phyloP scores from a whole-genome alignment of 78 protist species.

The Dictyostelium discoideum region DNA sequence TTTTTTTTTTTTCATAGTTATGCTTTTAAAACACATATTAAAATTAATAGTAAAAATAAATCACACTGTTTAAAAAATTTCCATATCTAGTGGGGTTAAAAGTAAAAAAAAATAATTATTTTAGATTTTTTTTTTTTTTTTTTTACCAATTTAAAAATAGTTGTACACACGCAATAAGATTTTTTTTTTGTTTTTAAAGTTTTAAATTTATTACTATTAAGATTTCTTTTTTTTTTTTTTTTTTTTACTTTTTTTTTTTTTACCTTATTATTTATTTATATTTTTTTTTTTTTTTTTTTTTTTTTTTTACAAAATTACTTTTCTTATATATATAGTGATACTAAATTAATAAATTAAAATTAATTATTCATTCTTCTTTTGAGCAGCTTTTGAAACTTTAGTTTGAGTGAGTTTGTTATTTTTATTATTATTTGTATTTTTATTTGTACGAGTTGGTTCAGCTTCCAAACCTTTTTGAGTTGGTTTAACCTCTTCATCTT shows the following conservation, averaged over 20 bases:
- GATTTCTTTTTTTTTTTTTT: background rate
- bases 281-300: background rate
- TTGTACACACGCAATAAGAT: background rate
- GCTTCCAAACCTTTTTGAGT: slow-evolving; percentile 7
- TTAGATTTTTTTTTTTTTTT: background rate
- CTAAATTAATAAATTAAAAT: background rate
- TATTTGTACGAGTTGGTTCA: background rate
- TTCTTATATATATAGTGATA: background rate
- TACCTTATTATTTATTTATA: no score
- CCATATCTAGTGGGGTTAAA: background rate
- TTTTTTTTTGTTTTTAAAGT: background rate
- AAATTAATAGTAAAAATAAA: background rate
- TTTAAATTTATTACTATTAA: background rate
- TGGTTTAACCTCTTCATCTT: slow-evolving; percentile 34
- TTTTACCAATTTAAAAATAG: background rate
- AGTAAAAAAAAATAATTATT: background rate
- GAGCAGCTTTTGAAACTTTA: background rate
- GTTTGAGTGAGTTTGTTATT: background rate
- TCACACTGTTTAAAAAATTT: background rate
- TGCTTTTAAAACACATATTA: no score
- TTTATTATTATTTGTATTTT: background rate
- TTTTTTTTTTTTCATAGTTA: background rate
- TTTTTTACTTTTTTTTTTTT: no score
- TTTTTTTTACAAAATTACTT: background rate
- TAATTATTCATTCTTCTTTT: background rate